These are phyloP conservation scores for Solanum chilense DNA, from an alignment of 257 asterid species.

Conservation along the genomic window DNA sequence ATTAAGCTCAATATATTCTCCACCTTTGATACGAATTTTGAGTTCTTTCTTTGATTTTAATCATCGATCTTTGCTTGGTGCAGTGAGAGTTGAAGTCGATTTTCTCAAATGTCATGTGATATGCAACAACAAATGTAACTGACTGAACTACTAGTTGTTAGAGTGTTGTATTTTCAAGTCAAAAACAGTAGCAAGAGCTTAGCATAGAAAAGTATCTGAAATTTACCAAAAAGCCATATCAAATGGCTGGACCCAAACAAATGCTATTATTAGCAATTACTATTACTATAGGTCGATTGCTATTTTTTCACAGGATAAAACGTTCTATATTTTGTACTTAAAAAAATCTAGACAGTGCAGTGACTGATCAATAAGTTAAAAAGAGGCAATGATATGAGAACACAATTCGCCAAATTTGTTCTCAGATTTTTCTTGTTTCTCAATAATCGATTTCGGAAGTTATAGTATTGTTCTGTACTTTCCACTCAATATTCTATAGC, in stretches of 20 bases:
- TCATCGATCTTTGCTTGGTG: too few species aligned
- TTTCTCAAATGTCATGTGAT: background rate
- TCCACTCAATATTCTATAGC: too few species aligned
- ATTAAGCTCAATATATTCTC: too few species aligned
- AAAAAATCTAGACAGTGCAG: background rate
- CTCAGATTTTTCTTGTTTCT: background rate
- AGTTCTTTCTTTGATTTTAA: too few species aligned
- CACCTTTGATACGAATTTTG: too few species aligned
- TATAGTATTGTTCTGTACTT: too few species aligned
- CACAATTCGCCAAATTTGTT: background rate
- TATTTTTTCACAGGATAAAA: background rate
- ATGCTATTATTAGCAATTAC: background rate
- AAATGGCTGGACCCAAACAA: background rate
- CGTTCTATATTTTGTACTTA: background rate
- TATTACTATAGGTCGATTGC: background rate
- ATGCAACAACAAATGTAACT: background rate
- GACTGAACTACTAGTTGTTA: background rate
- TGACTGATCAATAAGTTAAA: background rate
- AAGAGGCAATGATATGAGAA: background rate
- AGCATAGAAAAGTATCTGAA: background rate
- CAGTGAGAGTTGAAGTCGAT: too few species aligned
- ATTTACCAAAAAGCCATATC: background rate
- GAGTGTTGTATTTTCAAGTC: background rate
- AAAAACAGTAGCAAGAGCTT: background rate
- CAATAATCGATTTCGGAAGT: background rate